Conservation (phyloP, 306 rosid genomes). For the Glycine latifolia region DNA sequence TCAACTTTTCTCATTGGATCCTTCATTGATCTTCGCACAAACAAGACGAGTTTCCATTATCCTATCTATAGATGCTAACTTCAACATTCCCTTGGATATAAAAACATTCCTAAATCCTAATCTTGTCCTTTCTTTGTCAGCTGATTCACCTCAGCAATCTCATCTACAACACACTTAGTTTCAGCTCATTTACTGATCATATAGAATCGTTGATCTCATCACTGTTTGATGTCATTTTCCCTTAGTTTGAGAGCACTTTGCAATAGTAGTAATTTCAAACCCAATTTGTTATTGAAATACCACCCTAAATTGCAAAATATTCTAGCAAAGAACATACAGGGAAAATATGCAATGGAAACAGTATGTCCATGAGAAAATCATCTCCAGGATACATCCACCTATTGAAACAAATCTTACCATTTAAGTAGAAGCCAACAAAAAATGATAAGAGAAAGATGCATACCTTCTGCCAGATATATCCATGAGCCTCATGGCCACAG, state of each 20-base stretch:
- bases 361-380: not conserved
- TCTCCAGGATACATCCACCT: not conserved
- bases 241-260: not conserved
- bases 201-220: not conserved
- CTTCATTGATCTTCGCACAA: not conserved
- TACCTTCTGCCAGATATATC: slow-evolving; percentile 93
- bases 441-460: not conserved
- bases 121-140: not conserved
- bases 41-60: not conserved
- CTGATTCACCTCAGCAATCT: not conserved
- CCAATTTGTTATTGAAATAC: not conserved
- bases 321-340: not conserved
- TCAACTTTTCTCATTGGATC: not conserved
- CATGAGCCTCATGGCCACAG: slow-evolving; percentile 95
- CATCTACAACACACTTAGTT: not conserved
- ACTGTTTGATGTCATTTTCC: not conserved
- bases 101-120: not conserved
- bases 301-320: not conserved
- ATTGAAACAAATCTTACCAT: not conserved
- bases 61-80: not conserved
- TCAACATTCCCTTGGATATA: not conserved
- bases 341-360: not conserved
- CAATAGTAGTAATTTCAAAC: not conserved
- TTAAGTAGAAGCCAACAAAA: slow-evolving; percentile 11
- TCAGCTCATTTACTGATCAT: not conserved